phyloP scores from a whole-genome alignment of 805 yeast species.

The Candida ficus region DNA sequence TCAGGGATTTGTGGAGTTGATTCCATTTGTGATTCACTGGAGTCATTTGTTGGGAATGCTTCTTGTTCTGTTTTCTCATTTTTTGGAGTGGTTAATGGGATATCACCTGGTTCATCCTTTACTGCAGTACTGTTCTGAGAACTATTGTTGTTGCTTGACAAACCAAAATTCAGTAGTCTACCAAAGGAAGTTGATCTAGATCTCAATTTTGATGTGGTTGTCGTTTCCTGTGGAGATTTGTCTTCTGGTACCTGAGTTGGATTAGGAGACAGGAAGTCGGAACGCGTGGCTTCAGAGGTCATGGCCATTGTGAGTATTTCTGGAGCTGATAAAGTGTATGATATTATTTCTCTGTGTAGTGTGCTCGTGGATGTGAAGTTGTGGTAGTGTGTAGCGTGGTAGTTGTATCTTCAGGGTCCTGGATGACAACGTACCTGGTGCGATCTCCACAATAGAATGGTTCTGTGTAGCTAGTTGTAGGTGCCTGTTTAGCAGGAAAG shows the following conservation, averaged over 20 bases:
- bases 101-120: slow-evolving; percentile 3
- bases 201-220: background rate
- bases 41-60: slow-evolving; percentile 5
- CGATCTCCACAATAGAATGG: too few species aligned
- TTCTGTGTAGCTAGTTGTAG: too few species aligned
- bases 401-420: too few species aligned
- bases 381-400: too few species aligned
- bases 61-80: slow-evolving; percentile 8
- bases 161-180: slow-evolving; percentile 34
- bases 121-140: background rate
- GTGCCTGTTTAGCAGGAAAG: too few species aligned
- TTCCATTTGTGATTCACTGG: background rate
- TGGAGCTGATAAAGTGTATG: too few species aligned
- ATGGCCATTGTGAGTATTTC: too few species aligned
- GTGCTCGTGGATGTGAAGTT: too few species aligned
- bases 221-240: background rate
- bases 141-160: slow-evolving; percentile 5
- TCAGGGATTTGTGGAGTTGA: background rate
- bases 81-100: slow-evolving; percentile 9
- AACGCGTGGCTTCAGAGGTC: too few species aligned
- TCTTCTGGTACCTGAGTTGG: background rate
- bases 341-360: too few species aligned
- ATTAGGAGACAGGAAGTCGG: background rate
- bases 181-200: slow-evolving; percentile 37
- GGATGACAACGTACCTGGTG: too few species aligned